A percentile compares a stretch with the other conserved stretches of the same genome.
Evolutionary conservation across 2,329 filamentous ascomycete genomes (phyloP).

Genomic region (Boeremia lycopersici): DNA sequence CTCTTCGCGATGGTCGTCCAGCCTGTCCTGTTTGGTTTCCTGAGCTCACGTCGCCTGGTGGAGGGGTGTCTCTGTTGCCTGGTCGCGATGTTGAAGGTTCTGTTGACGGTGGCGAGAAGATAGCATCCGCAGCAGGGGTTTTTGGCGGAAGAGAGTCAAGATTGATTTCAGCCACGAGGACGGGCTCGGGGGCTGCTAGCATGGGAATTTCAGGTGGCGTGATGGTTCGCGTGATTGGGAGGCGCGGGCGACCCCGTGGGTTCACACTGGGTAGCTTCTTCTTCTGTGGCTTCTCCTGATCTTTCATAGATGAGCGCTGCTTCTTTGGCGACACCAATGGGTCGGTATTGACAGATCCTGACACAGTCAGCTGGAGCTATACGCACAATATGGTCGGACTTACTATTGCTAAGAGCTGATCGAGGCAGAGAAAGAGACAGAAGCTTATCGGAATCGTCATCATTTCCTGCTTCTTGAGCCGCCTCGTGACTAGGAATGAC

Average conservation of each 20-base stretch:
- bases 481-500: constrained; percentile 56
- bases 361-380: constrained; percentile 23
- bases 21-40: constrained; percentile 41
- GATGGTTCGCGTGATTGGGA: constrained; percentile 34
- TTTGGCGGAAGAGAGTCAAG: constrained; percentile 49
- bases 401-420: constrained; percentile 52
- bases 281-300: constrained; percentile 38
- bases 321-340: constrained; percentile 51
- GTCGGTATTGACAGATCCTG: constrained; percentile 59
- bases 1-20: constrained; percentile 52
- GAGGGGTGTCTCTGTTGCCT: constrained; percentile 51
- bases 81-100: constrained; percentile 48
- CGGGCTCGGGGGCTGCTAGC: constrained; percentile 28
- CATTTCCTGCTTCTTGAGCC: constrained; percentile 26
- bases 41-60: constrained; percentile 48
- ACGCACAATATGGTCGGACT: constrained; percentile 21
- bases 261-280: constrained; percentile 29
- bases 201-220: constrained; percentile 27
- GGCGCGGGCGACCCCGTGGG: constrained; percentile 28
- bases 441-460: constrained; percentile 22
- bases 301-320: constrained; percentile 36
- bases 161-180: constrained; percentile 36
- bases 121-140: constrained; percentile 45
- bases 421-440: constrained; percentile 31
- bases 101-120: constrained; percentile 54